These are phyloP conservation scores for Beauveria sp. DNA, from an alignment of 2,329 filamentous ascomycete species.

Conservation along the genomic window DNA sequence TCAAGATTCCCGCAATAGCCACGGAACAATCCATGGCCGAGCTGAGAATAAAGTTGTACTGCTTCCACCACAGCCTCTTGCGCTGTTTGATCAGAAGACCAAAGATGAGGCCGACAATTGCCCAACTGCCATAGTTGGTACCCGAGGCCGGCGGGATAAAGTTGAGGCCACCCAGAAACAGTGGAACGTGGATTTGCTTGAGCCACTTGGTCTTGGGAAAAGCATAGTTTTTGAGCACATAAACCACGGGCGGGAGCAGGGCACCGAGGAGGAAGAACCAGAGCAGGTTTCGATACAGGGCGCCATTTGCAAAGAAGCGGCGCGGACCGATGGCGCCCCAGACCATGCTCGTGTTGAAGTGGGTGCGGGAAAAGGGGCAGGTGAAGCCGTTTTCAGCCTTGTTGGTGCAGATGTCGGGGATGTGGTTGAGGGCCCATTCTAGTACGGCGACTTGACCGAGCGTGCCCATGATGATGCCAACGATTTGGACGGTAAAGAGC, in stretches of 20 bases:
- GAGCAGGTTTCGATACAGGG: conserved; percentile 40
- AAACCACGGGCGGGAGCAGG: conserved; percentile 39
- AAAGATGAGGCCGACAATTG: conserved; percentile 23
- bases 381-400: conserved; percentile 40
- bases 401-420: conserved; percentile 39
- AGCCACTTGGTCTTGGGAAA: conserved; percentile 21
- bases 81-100: conserved; percentile 19
- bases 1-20: conserved; percentile 24
- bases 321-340: conserved; percentile 50
- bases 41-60: conserved; percentile 25
- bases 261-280: conserved; percentile 49
- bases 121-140: conserved; percentile 26
- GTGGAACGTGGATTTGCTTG: conserved; percentile 22
- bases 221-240: conserved; percentile 21
- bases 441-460: conserved; percentile 35
- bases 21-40: conserved; percentile 25
- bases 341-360: conserved; percentile 47
- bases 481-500: conserved; percentile 35
- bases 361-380: conserved; percentile 26
- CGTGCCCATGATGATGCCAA: conserved; percentile 35
- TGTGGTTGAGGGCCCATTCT: conserved; percentile 33
- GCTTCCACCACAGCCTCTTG: conserved; percentile 22
- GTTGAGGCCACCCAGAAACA: conserved; percentile 24
- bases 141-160: conserved; percentile 26
- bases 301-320: conserved; percentile 44